Conservation (phyloP, 331 rosid genomes). For the Cucumis variabilis region DNA sequence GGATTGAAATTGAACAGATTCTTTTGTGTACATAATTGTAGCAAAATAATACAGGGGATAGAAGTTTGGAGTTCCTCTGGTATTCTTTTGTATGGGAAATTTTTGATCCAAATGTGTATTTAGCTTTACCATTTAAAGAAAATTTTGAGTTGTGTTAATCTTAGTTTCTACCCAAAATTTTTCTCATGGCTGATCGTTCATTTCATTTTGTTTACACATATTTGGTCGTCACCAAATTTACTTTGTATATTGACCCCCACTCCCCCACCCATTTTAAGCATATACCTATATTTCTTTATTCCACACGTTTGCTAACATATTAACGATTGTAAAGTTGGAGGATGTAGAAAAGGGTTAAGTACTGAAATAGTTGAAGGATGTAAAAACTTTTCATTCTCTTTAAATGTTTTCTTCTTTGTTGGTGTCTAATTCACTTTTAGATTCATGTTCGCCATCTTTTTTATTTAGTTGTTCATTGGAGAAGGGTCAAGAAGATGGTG, state of each 20-base stretch:
- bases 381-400: too few relatives aligned
- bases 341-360: too few relatives aligned
- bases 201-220: background rate
- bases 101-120: conserved; percentile 21
- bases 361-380: too few relatives aligned
- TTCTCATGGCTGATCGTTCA: background rate
- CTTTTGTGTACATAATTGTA: conserved; percentile 26
- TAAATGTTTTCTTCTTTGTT: too few relatives aligned
- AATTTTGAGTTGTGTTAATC: background rate
- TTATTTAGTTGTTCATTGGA: too few relatives aligned
- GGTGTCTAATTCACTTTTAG: too few relatives aligned
- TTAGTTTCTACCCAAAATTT: background rate
- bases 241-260: background rate
- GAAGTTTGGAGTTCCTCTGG: conserved; percentile 2
- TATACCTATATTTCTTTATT: too few relatives aligned
- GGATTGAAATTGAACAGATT: background rate
- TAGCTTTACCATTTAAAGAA: background rate
- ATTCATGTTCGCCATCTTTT: too few relatives aligned
- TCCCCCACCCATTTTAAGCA: too few relatives aligned
- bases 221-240: background rate
- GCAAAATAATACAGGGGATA: conserved; percentile 19
- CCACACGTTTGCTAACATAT: too few relatives aligned
- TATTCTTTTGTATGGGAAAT: background rate
- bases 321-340: too few relatives aligned
- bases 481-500: too few relatives aligned